Evolutionary conservation across 1,284 basidiomycete species (phyloP), one percentile per base, ranked within the genome.

Genomic region (Blastosporella zonata): DNA sequence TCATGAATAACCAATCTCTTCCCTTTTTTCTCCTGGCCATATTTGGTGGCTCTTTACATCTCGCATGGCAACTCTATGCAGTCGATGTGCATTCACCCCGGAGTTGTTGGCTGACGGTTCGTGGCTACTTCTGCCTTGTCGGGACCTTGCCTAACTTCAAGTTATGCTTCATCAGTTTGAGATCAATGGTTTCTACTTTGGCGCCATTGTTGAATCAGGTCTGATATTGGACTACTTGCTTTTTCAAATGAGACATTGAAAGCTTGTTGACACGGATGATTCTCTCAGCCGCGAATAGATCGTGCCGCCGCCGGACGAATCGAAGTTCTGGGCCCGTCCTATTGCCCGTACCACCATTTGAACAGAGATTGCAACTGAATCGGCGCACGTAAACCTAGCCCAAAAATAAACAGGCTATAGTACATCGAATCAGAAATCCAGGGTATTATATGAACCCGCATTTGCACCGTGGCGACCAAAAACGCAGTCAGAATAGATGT

Each of bases 21-120:
- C 18, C 20, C 3, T 79, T 71, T 61, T 79, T 71, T 54, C 54
- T 62, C 3, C 43, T 77, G 25, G 62, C 67, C n/a, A 68, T 77
- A 23, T 62, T 64, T 3, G 72, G 71, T 1, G 65, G 71, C 1
- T 67, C 67, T 1, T 50, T 64, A 21, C 76, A 80, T 55, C 58
- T 81, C 7, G 56, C 61, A 2, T 75, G 73, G 72, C 77, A 81
- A 53, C 62, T 79, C 15, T 50, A 54, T 7, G 62, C 53, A 0
- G 55, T 69, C 13, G 62, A 77, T 44, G 13, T 45, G 6, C 63
- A 71, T 39, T 50, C 51, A 8, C 51, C 51, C 1, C 43, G 43
- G 23, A 41, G 35, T 25, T 53, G 51, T 29, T 53, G 51, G 51
- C 36, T 17, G 35, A 53, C 28, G 33, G 51, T 53, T 2, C 22